A percentile compares a stretch with the other conserved stretches of the same genome.
phyloP scores from a whole-genome alignment of 192 early-diverging fungal species.

The Coemansia sp. region DNA sequence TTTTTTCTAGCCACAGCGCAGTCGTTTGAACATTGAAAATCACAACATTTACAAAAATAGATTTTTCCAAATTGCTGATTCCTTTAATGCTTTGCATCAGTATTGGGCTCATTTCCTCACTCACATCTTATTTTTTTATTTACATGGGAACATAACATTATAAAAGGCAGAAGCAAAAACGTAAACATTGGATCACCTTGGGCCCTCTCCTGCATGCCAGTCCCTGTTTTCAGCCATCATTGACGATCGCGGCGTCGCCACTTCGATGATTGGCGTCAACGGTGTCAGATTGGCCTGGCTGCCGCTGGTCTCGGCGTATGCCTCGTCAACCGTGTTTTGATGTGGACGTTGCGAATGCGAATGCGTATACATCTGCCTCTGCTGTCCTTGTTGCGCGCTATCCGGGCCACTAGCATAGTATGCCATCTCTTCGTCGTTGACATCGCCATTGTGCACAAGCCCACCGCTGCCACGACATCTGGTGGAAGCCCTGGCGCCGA shows the following conservation, averaged over 20 bases:
- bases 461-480: background rate
- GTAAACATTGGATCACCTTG: background rate
- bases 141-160: too few species aligned
- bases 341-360: too few species aligned
- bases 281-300: background rate
- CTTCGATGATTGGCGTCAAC: constrained; percentile 15
- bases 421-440: background rate
- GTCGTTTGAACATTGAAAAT: background rate
- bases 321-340: background rate
- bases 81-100: too few species aligned
- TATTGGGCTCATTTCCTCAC: too few species aligned
- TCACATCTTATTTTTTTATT: too few species aligned
- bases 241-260: constrained; percentile 11
- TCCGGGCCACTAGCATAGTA: background rate
- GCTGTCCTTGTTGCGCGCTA: background rate
- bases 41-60: background rate
- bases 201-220: background rate
- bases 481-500: background rate
- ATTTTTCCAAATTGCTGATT: too few species aligned
- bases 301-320: background rate
- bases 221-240: background rate
- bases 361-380: background rate
- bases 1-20: too few species aligned
- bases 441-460: background rate
- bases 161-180: too few species aligned